Conservation (phyloP, 2,329 filamentous ascomycete genomes). For the Chrysoporthe puriensis region DNA sequence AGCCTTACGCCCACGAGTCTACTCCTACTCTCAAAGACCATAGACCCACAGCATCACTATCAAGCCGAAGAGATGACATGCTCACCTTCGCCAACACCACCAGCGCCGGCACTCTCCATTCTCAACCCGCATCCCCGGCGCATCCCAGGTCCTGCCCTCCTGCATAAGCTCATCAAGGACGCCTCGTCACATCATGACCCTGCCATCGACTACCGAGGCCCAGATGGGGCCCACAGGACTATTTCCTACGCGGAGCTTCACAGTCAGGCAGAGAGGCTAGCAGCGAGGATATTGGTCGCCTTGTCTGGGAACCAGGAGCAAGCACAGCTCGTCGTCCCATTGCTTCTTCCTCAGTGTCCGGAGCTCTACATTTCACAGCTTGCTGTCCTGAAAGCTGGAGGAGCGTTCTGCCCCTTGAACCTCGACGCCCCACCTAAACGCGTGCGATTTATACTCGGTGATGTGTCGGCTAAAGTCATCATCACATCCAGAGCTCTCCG, state of each 20-base stretch:
- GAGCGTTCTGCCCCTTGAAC: slow-evolving; percentile 83
- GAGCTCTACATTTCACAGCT: slow-evolving; percentile 78
- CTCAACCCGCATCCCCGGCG: slow-evolving; percentile 48
- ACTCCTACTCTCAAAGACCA: slow-evolving; percentile 7
- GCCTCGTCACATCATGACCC: slow-evolving; percentile 39
- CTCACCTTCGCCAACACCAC: neutral
- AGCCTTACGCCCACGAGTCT: neutral
- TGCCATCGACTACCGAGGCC: slow-evolving; percentile 68
- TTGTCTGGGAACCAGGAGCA: slow-evolving; percentile 3
- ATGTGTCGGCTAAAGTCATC: slow-evolving; percentile 71
- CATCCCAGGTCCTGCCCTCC: slow-evolving; percentile 48
- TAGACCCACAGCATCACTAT: slow-evolving; percentile 5
- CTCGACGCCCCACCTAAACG: slow-evolving; percentile 78
- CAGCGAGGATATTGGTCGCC: slow-evolving; percentile 20
- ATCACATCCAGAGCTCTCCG: slow-evolving; percentile 61
- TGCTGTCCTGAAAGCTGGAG: slow-evolving; percentile 79
- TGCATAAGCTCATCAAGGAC: slow-evolving; percentile 62
- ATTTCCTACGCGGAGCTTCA: slow-evolving; percentile 70
- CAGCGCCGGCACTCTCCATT: slow-evolving; percentile 43
- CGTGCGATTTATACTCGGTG: slow-evolving; percentile 77
- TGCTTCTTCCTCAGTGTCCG: slow-evolving; percentile 77
- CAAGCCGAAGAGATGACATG: slow-evolving; percentile 24
- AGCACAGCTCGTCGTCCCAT: slow-evolving; percentile 64
- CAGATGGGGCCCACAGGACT: slow-evolving; percentile 47
- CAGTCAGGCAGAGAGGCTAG: slow-evolving; percentile 23